A percentile compares a stretch with the other conserved stretches of the same genome.
phyloP scores from a whole-genome alignment of 352 stramenopile genomes.

The Phytopythium montanum region DNA sequence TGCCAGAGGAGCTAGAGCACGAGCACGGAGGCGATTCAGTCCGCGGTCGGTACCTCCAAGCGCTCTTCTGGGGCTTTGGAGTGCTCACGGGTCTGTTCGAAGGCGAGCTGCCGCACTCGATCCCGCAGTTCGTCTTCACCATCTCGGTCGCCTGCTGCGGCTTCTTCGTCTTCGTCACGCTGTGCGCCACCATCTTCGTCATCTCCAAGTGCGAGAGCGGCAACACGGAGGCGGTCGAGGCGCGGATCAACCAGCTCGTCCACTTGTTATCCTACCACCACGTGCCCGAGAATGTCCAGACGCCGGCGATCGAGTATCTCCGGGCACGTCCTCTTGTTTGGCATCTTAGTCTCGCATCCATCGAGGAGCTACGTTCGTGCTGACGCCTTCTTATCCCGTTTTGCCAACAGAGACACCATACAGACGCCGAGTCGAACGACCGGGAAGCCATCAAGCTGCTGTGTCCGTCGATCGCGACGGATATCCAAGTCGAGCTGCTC shows the following conservation, averaged over 20 bases:
- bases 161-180: constrained; percentile 64
- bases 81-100: constrained; percentile 69
- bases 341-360: no score
- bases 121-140: constrained; percentile 60
- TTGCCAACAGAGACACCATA: constrained; percentile 53
- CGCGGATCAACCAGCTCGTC: constrained; percentile 68
- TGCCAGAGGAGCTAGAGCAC: constrained; percentile 24
- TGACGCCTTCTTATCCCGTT: no score
- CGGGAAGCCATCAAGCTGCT: constrained; percentile 63
- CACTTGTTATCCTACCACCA: constrained; percentile 67
- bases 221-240: constrained; percentile 49
- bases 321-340: no score
- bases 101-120: constrained; percentile 46
- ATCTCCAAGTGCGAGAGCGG: constrained; percentile 78
- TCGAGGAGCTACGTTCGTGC: no score
- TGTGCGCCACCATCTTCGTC: constrained; percentile 77
- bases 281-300: constrained; percentile 51
- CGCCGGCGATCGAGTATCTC: constrained; percentile 65
- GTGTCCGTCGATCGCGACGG: constrained; percentile 68
- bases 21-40: constrained; percentile 16
- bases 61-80: constrained; percentile 65
- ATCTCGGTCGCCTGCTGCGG: constrained; percentile 57
- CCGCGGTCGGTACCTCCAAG: constrained; percentile 36
- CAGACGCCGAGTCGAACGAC: constrained; percentile 66
- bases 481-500: constrained; percentile 72